Base-by-base conservation (phyloP, 106 monocot species). In the Gastrodia elata region DNA sequence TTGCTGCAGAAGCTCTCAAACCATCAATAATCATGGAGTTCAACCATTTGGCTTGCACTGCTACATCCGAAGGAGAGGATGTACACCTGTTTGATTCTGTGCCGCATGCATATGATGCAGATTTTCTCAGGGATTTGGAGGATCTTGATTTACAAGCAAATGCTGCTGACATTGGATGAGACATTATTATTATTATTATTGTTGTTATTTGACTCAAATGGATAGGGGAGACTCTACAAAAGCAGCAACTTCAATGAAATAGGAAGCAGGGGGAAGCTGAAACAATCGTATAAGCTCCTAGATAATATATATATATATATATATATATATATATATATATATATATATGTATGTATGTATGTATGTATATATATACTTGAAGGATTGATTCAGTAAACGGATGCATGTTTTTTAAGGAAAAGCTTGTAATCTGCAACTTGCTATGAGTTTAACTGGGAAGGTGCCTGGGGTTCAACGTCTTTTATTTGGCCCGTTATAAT, bases 101-200 rank as follows among this genome's bases (percentile, higher is more conserved):
- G 25, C 77, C 68, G 0, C 70, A 81, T 35, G 89, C 83, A 11
- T 83, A 82, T 83, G 87, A 89, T 68, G 83, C 81, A 15, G 61
- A 73, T 35, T 81, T 93, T 26, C 48, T 76, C 43, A 56, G 64
- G 40, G 84, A 75, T 28, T 83, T 90, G 22, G 82, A 83, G 37
- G 83, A 89, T 42, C 41, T 87, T 8, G 85, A 83, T 14, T 78
- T 80, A 24, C 36, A 82, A 11, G 41, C 27, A 25, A 82, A 90
- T 76, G 49, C 82, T 38, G 78, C 76, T 40, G 93, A 93, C 39
- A 65, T 93, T 76, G 89, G 89, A 80, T 93, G 83, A 87, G 39
- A 16, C 38, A 9, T 57, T 15, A 52, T 8, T n/a, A 18, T 22
- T 52, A n/a, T n/a, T n/a, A n/a, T n/a, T n/a, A n/a, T n/a, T n/a